Percentiles rank a stretch among this genome's conserved stretches.
phyloP scores from a whole-genome alignment of 1,139 yeast genomes.

The Candida mesenterica region DNA sequence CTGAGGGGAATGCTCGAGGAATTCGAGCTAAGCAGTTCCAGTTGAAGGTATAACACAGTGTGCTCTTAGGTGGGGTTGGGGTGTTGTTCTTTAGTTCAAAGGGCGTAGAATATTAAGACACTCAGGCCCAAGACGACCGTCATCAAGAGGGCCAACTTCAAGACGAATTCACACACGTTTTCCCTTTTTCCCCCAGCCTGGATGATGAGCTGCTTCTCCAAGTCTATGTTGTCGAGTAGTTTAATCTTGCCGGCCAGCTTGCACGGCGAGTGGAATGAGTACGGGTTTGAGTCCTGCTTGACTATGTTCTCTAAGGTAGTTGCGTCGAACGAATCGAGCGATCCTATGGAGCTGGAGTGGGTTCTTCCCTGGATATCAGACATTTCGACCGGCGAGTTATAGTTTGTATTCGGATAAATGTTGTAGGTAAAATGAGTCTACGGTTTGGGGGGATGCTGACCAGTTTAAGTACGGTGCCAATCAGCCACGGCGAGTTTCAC shows the following conservation, averaged over 20 bases:
- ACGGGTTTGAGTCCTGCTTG: conserved; percentile 14
- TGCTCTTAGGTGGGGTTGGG: no score
- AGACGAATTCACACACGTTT: conserved; percentile 31
- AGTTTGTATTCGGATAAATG: conserved; percentile 31
- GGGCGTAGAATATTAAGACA: conserved; percentile 38
- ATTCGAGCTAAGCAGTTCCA: no score
- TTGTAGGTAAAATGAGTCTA: no score
- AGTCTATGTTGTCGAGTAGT: conserved; percentile 30
- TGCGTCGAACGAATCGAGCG: conserved; percentile 14
- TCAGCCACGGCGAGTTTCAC: no score
- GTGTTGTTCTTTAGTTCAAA: no score
- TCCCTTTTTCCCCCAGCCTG: conserved; percentile 42
- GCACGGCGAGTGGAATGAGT: conserved; percentile 3
- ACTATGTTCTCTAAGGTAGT: conserved; percentile 14
- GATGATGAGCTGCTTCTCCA: conserved; percentile 38
- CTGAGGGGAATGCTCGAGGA: no score
- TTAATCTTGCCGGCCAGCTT: conserved; percentile 15
- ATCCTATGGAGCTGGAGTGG: conserved; percentile 19
- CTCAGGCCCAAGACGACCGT: conserved; percentile 34
- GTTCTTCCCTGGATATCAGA: conserved; percentile 11
- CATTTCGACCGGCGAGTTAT: conserved; percentile 6
- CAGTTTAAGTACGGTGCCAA: no score
- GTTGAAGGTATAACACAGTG: no score
- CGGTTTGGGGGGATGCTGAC: no score
- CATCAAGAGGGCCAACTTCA: conserved; percentile 31